Evolutionary conservation across 306 rosid genomes (phyloP), one percentile per base, ranked within the genome.

Genomic region (Elaeagnus macrophylla): DNA sequence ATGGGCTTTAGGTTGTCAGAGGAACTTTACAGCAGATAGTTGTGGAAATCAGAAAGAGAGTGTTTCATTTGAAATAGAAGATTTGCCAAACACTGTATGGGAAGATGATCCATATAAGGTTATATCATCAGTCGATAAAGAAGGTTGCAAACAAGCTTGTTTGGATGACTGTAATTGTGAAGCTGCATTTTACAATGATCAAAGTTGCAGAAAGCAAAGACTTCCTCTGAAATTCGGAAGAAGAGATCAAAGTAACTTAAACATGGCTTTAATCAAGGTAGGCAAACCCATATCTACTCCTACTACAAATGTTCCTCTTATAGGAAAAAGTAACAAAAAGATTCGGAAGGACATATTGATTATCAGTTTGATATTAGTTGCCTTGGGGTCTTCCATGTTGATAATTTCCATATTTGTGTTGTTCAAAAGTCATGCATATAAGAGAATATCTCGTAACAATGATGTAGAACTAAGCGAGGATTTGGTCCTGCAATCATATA

Each of bases 181-280:
- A n/a, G n/a, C n/a, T n/a, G 5, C 35, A 6, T 42, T 12, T 12
- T 6, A 19, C 10, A n/a, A 11, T 0, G 54, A 35, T 1, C 16
- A 48, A 7, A 66, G 3, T 5, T 72, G 77, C 46, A 8, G 8
- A 8, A 72, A 46, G 54, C 67, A 40, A 51, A 65, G 19, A 36
- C 60, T 72, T 59, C 76, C 72, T 17, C 49, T 72, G 64, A 71
- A 10, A 18, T 54, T 19, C 16, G 76, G 67, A n/a, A n/a, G n/a
- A 2, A 64, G 44, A 14, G 15, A 9, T 0, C 12, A 0, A 2
- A 11, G 12, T 10, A 25, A 5, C 39, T 16, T 64, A 37, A 25
- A 5, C 32, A 17, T 11, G 3, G 61, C 50, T 48, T 11, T 66
- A 37, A 16, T 66, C 65, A 72, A 66, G 59, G 66, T 64, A 15